Conservation (phyloP, 345 rosid genomes). For the Raphanus raphanistrum region DNA sequence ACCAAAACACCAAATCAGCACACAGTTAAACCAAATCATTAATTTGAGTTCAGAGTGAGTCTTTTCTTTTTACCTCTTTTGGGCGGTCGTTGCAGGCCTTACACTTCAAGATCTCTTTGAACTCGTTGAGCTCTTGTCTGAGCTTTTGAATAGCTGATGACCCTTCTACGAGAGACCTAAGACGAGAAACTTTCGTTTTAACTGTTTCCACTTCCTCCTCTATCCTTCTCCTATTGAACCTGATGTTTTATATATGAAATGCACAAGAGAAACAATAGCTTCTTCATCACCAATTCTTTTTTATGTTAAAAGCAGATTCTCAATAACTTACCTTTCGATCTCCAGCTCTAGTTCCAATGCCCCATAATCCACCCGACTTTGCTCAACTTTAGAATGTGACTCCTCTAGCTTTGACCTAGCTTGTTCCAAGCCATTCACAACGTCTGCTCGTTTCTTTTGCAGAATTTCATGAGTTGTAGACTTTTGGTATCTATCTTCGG, state of each 20-base stretch:
- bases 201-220: conserved; percentile 74
- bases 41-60: background rate
- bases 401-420: conserved; percentile 65
- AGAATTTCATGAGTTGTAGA: conserved; percentile 51
- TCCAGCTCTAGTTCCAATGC: conserved; percentile 68
- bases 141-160: conserved; percentile 74
- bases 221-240: conserved; percentile 74
- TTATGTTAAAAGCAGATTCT: background rate
- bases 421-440: conserved; percentile 58
- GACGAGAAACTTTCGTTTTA: conserved; percentile 61
- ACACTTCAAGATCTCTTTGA: conserved; percentile 89
- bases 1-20: conserved; percentile 8
- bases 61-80: conserved; percentile 65
- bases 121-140: conserved; percentile 74
- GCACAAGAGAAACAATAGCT: background rate
- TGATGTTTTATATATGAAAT: conserved; percentile 18
- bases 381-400: conserved; percentile 62
- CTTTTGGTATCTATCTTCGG: conserved; percentile 62
- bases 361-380: conserved; percentile 49
- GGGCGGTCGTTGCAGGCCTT: conserved; percentile 79
- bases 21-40: background rate
- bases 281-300: conserved; percentile 10
- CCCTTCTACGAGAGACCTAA: conserved; percentile 64
- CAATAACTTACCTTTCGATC: conserved; percentile 59
- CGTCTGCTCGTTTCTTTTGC: conserved; percentile 63